Conservation (phyloP, 2,329 filamentous ascomycete species). For the Botrytis aclada region DNA sequence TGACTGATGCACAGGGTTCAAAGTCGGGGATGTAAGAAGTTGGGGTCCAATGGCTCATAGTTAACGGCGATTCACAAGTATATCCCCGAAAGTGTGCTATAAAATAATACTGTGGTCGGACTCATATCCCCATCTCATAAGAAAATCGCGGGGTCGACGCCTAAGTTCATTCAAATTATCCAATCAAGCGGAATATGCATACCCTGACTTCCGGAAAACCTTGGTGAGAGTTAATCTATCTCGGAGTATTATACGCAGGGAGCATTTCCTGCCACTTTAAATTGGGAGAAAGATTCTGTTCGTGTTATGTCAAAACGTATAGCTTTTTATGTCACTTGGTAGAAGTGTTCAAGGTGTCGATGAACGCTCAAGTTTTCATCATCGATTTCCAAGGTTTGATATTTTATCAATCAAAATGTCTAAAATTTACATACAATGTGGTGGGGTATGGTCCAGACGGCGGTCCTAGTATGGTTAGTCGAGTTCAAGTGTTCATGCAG, state of each 20-base stretch:
- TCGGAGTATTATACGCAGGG: constrained; percentile 12
- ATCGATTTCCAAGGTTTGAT: neutral
- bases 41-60: neutral
- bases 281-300: neutral
- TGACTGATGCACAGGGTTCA: neutral
- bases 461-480: neutral
- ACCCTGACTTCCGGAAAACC: neutral
- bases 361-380: neutral
- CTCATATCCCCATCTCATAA: neutral
- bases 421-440: neutral
- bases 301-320: neutral
- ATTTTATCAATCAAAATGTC: neutral
- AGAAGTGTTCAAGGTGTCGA: neutral
- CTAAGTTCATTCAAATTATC: neutral
- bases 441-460: neutral
- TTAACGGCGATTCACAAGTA: neutral
- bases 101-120: neutral
- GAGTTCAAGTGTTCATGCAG: neutral
- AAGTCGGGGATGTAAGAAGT: neutral
- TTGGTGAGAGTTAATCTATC: neutral
- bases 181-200: neutral
- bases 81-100: neutral
- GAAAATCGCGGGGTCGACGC: constrained; percentile 4
- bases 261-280: constrained; percentile 15
- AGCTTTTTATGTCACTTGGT: neutral